Evolutionary conservation across 768 basidiomycete species (phyloP).

Genomic region (Solioccasus polychromus): DNA sequence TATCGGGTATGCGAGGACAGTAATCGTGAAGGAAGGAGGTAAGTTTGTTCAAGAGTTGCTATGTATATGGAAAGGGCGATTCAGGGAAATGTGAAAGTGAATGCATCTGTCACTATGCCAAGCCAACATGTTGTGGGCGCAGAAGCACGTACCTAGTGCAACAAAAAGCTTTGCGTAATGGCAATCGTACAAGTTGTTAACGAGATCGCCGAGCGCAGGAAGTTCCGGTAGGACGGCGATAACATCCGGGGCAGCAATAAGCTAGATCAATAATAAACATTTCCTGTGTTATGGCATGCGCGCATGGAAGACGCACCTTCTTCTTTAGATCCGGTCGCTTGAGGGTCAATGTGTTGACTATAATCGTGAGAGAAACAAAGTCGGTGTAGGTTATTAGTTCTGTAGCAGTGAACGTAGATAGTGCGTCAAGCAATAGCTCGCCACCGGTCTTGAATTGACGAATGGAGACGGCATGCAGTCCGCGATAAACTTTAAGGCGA

Average conservation of each 20-base stretch:
- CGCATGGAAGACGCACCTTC: constrained; percentile 48
- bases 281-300: not conserved
- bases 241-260: constrained; percentile 86
- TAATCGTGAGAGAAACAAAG: constrained; percentile 82
- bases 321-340: constrained; percentile 87
- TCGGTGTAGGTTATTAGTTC: constrained; percentile 88
- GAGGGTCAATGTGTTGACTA: constrained; percentile 73
- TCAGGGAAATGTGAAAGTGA: not conserved
- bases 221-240: constrained; percentile 79
- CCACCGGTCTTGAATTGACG: constrained; percentile 88
- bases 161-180: constrained; percentile 95
- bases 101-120: constrained; percentile 7
- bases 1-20: constrained; percentile 83
- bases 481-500: constrained; percentile 93
- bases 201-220: constrained; percentile 77
- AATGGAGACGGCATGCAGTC: constrained; percentile 78
- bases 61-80: constrained; percentile 2
- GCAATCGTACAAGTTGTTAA: constrained; percentile 86
- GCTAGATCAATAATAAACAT: constrained; percentile 40
- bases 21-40: constrained; percentile 84
- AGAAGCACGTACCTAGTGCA: constrained; percentile 61
- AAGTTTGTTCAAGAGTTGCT: constrained; percentile 87
- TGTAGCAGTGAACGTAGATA: constrained; percentile 92
- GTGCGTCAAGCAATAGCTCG: constrained; percentile 84
- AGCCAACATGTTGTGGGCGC: not conserved